Conservation (phyloP, 139 green algal species). For the Coelastrella sp. region DNA sequence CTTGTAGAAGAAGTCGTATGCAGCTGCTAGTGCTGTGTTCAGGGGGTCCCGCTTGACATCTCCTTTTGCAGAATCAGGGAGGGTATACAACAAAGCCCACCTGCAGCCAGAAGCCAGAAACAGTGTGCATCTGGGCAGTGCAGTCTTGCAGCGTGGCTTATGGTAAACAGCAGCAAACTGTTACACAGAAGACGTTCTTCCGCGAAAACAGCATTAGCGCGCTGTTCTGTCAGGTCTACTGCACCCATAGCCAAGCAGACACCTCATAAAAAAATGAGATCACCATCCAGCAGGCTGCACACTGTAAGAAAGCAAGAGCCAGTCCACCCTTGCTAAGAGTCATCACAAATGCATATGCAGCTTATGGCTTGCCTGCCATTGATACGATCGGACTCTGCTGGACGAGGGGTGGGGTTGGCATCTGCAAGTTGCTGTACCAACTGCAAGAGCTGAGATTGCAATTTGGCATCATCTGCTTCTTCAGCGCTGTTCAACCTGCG, state of each 20-base stretch:
- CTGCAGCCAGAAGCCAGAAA: not conserved
- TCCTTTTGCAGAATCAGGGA: conserved; percentile 37
- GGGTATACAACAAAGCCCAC: conserved; percentile 48
- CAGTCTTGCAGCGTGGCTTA: not conserved
- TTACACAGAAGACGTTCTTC: too few relatives aligned
- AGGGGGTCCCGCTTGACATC: conserved; percentile 30
- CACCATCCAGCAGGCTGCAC: too few relatives aligned
- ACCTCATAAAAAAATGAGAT: too few relatives aligned
- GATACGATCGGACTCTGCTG: conserved; percentile 38
- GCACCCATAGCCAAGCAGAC: too few relatives aligned
- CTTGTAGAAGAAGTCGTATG: conserved; percentile 54
- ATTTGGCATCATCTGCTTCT: conserved; percentile 15
- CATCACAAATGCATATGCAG: too few relatives aligned
- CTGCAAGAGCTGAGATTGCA: not conserved
- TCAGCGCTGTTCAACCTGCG: conserved; percentile 40
- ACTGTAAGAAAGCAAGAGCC: too few relatives aligned
- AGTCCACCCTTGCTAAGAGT: too few relatives aligned
- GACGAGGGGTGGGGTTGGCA: conserved; percentile 10
- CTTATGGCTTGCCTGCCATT: conserved; percentile 43
- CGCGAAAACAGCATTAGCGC: too few relatives aligned
- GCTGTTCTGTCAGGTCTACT: too few relatives aligned
- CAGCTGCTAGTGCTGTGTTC: conserved; percentile 34
- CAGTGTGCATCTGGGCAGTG: not conserved
- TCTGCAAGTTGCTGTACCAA: conserved; percentile 4
- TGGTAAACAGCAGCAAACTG: not conserved